phyloP scores from a whole-genome alignment of 345 rosid species.

The Anastatica hierochuntica region DNA sequence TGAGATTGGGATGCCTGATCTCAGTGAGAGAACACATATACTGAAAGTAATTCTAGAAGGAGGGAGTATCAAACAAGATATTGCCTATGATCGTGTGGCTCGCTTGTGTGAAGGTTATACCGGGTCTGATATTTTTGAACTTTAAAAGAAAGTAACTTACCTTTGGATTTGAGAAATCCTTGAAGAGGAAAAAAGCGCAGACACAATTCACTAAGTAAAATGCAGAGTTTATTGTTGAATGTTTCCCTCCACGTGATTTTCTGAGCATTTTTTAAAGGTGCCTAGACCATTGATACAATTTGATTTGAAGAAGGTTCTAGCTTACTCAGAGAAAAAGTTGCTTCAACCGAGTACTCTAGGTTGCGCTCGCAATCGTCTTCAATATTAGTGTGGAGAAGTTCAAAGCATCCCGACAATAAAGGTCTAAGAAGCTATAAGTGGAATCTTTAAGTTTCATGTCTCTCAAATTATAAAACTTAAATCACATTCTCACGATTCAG shows the following conservation, averaged over 20 bases:
- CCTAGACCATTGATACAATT: constrained; percentile 60
- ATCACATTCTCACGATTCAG: constrained; percentile 41
- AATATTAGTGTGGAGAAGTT: too few species aligned
- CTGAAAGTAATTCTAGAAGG: constrained; percentile 71
- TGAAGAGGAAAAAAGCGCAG: constrained; percentile 70
- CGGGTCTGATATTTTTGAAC: constrained; percentile 91
- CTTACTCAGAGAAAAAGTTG: constrained; percentile 57
- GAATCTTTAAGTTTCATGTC: constrained; percentile 63
- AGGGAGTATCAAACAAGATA: constrained; percentile 48
- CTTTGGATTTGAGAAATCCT: constrained; percentile 74
- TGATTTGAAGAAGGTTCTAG: constrained; percentile 60
- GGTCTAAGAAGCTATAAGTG: constrained; percentile 64
- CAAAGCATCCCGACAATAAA: constrained; percentile 42
- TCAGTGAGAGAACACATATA: constrained; percentile 58
- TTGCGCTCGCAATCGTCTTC: too few species aligned
- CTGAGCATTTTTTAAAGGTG: constrained; percentile 35
- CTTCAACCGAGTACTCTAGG: constrained; percentile 56
- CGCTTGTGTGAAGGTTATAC: constrained; percentile 62
- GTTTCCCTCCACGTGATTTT: not conserved
- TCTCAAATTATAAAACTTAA: constrained; percentile 55
- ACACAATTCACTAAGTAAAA: constrained; percentile 33
- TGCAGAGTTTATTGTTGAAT: not conserved
- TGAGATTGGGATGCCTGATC: constrained; percentile 86
- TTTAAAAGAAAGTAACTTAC: constrained; percentile 94
- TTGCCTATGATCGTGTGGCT: constrained; percentile 58